Base-by-base conservation (phyloP, 768 basidiomycete genomes). In the Daedaleopsis nitida region DNA sequence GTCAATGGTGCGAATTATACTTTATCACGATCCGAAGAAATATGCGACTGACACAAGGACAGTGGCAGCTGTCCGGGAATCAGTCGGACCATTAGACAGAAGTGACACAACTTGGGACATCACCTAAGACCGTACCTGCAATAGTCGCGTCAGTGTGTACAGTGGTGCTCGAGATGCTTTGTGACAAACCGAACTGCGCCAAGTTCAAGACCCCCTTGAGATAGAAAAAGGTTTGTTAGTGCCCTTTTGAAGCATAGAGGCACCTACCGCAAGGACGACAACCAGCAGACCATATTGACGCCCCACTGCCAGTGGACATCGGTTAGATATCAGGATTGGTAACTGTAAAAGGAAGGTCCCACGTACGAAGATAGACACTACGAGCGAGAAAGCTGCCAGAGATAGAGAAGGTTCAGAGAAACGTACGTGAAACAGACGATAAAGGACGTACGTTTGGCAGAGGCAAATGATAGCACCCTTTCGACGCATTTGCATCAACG, bases 401-500 rank as follows among this genome's bases (percentile, higher is more conserved):
- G 10, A 6, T 19, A 23, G 8, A 9, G 11, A n/a, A 6, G 39
- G 9, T 42, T 14, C 34, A 24, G 27, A 32, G n/a, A 11, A 13
- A 24, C 2, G 32, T 12, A 21, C 2, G 1, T 37, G 24, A 1
- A 32, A 21, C 0, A 3, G 44, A 17, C 21, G 2, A 12, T 43
- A 32, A 32, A 32, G 4, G 19, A 58, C 16, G n/a, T 52, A 17
- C 61, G 43, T 43, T 37, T 58, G 52, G 13, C 57, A 53, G 11
- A 57, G 47, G n/a, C 51, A 58, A 24, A 58, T 55, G 11, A 58
- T 58, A 8, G 45, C 35, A 8, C 57, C 52, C 56, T 58, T 24
- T 12, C 13, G 12, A n/a, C 24, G 12, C 11, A 42, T 32, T 32
- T 6, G 0, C 34, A 1, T 3, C 1, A 3, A 35, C 16, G 23